Evolutionary conservation across 345 rosid species (phyloP), one percentile per base, ranked within the genome.

Genomic region (Salix purpurea): DNA sequence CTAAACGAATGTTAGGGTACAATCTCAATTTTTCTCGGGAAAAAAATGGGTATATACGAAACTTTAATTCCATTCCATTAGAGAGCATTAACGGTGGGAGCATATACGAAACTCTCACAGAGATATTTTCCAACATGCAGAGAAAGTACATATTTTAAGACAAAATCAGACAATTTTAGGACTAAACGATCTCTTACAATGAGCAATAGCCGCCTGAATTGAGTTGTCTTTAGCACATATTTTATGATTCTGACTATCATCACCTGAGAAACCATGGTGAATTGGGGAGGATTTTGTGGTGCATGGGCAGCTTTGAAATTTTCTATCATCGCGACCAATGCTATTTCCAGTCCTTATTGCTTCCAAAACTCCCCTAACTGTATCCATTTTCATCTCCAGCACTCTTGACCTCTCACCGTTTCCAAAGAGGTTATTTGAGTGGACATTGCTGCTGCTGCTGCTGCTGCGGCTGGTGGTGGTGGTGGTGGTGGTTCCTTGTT

Each of bases 161-260:
- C 4, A 10, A 23, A 23, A 40, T 68, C 52, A 68, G 16, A 4
- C 7, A 2, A 6, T 24, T 14, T 42, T 34, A 2, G 34, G 82
- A 18, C 76, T 72, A 12, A 77, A 77, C 5, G 86, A 86, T 61
- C 65, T 79, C 82, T 83, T 86, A 75, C 88, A 86, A 64, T 86
- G 85, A 77, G 83, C 86, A 69, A 86, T 86, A 23, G 88, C 86
- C 2, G 85, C 83, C 67, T 83, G 88, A 62, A 86, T 76, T 4
- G 86, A 81, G 77, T 34, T 74, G 30, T 84, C 81, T 13, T 70
- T 52, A 7, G 42, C 46, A 16, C 67, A 39, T 4, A 13, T 58
- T 71, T 64, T 71, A 8, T 40, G 44, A 69, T 6, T 67, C 50
- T 61, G 30, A 1, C 4, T 3, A 8, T 34, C 6, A 34, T 12